Conservation (phyloP, 352 stramenopile genomes). For the Pythium scleroteichum region DNA sequence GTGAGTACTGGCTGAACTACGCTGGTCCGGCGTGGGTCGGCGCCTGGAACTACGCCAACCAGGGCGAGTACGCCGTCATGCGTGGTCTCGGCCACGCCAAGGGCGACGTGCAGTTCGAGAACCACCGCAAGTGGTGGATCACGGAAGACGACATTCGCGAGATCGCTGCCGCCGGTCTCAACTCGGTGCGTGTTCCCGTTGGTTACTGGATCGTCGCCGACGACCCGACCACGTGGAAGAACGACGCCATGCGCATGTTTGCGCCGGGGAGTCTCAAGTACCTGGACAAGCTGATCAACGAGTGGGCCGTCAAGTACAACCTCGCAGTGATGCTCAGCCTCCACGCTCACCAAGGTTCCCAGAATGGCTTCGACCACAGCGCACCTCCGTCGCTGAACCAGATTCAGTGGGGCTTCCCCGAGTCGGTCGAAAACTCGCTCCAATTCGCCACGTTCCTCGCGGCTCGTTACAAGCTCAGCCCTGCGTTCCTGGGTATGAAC, state of each 20-base stretch:
- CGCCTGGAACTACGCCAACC: not conserved
- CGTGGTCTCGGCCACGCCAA: conserved; percentile 16
- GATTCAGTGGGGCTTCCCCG: conserved; percentile 30
- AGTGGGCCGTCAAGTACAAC: conserved; percentile 55
- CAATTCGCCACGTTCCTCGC: conserved; percentile 42
- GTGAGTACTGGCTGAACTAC: conserved; percentile 55
- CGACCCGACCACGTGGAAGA: not conserved
- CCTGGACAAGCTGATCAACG: conserved; percentile 51
- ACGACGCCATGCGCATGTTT: conserved; percentile 13
- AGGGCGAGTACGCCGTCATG: conserved; percentile 18
- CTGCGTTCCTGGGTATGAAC: conserved; percentile 48
- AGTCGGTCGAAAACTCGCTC: conserved; percentile 37
- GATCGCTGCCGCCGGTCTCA: conserved; percentile 37
- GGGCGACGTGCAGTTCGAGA: conserved; percentile 36
- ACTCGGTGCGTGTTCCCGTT: conserved; percentile 35
- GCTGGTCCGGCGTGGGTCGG: conserved; percentile 61
- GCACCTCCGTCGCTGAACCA: conserved; percentile 18
- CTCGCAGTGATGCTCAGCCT: conserved; percentile 61
- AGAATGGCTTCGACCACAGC: conserved; percentile 62
- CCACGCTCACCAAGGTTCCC: conserved; percentile 50
- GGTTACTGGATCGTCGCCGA: conserved; percentile 56
- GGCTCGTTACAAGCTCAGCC: conserved; percentile 39
- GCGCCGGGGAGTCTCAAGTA: conserved; percentile 42
- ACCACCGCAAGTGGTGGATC: conserved; percentile 60
- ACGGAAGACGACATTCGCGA: conserved; percentile 44